These are phyloP conservation scores for Schizosaccharomyces versatilis DNA, from an alignment of 1,139 yeast genomes.

Conservation along the genomic window DNA sequence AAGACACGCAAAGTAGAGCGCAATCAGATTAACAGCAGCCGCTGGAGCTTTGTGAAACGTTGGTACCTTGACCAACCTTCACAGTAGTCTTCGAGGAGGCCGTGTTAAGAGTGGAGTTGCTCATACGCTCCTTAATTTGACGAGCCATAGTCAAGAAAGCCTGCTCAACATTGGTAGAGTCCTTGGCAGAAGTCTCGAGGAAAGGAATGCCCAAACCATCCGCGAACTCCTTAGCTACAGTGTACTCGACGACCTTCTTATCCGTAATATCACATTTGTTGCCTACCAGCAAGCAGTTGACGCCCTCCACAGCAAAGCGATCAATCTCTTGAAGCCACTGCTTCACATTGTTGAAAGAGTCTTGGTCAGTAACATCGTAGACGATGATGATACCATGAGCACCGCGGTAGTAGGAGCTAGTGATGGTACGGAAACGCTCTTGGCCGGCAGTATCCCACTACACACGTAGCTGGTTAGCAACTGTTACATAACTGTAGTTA, in stretches of 20 bases:
- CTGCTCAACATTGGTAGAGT: conserved; percentile 90
- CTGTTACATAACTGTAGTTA: not conserved
- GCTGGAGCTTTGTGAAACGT: conserved; percentile 44
- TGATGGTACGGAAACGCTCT: conserved; percentile 91
- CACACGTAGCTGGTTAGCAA: not conserved
- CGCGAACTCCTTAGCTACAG: conserved; percentile 93
- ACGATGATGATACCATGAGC: conserved; percentile 97
- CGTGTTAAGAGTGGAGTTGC: conserved; percentile 33
- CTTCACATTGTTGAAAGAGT: conserved; percentile 87
- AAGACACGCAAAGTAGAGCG: not conserved
- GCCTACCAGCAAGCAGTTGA: conserved; percentile 85
- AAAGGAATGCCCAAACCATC: conserved; percentile 89
- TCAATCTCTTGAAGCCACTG: conserved; percentile 98
- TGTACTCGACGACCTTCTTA: conserved; percentile 85
- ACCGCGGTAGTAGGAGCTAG: conserved; percentile 93
- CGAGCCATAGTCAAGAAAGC: conserved; percentile 97
- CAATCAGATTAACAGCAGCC: conserved; percentile 45
- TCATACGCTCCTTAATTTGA: conserved; percentile 92
- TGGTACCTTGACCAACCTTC: conserved; percentile 65
- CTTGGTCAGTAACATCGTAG: conserved; percentile 89
- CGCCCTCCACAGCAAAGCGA: conserved; percentile 94
- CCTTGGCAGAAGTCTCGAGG: conserved; percentile 88
- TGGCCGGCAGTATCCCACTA: conserved; percentile 97
- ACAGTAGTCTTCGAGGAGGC: conserved; percentile 46
- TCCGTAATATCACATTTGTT: conserved; percentile 89